phyloP scores from a whole-genome alignment of 495 filamentous ascomycete species.

The Neurospora sp. region DNA sequence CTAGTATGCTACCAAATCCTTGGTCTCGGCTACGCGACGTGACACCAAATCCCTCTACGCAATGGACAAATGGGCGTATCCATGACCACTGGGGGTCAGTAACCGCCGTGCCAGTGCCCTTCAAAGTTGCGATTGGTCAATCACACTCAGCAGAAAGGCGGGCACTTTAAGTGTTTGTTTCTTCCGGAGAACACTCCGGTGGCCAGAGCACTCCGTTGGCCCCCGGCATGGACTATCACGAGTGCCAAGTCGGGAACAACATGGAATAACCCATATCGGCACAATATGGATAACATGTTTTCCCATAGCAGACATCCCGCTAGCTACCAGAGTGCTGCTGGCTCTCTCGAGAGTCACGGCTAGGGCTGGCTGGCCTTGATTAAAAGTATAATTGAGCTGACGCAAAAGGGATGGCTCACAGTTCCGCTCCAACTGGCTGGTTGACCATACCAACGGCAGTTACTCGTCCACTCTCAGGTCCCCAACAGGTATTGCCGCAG shows the following conservation, averaged over 20 bases:
- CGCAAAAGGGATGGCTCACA: conserved; percentile 19
- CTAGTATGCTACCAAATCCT: not conserved
- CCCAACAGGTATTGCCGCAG: conserved; percentile 75
- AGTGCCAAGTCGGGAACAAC: not conserved
- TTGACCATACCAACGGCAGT: conserved; percentile 64
- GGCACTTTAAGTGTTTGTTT: not conserved
- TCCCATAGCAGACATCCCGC: not conserved
- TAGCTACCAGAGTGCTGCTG: not conserved
- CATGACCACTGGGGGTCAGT: not conserved
- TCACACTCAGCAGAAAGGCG: not conserved
- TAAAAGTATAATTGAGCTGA: not conserved
- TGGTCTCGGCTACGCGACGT: not conserved
- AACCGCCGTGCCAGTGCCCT: not conserved
- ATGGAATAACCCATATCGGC: not conserved
- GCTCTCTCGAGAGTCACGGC: not conserved
- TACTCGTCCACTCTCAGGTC: conserved; percentile 60
- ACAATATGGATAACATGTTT: not conserved
- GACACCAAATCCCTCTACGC: not conserved
- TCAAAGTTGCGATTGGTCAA: not conserved
- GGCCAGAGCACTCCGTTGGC: not conserved
- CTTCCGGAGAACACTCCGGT: not conserved
- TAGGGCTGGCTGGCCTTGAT: not conserved
- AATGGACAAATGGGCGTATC: not conserved
- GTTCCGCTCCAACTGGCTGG: conserved; percentile 85
- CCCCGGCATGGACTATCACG: not conserved